Conservation (phyloP, 2,329 filamentous ascomycete genomes). For the Talaromyces piceae region DNA sequence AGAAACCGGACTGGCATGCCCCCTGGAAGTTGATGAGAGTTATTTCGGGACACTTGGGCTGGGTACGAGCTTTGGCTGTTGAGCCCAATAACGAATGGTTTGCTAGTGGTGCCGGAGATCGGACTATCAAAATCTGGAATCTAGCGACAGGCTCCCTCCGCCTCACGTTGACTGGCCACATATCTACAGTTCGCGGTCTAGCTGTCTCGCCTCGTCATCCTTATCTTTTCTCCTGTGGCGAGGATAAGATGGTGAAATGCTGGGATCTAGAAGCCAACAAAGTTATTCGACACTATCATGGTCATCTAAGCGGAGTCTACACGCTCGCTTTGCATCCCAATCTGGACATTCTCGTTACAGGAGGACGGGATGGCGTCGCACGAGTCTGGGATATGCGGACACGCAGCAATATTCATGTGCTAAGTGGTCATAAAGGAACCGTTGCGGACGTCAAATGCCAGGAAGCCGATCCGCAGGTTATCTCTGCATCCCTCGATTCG, state of each 20-base stretch:
- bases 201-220: slow-evolving; percentile 90
- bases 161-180: slow-evolving; percentile 86
- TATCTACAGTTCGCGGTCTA: slow-evolving; percentile 83
- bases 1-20: slow-evolving; percentile 89
- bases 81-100: slow-evolving; percentile 98
- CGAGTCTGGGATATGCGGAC: slow-evolving; percentile 99
- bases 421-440: slow-evolving; percentile 83
- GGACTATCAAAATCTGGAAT: slow-evolving; percentile 99
- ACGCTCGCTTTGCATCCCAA: slow-evolving; percentile 89
- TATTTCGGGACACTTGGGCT: slow-evolving; percentile 91
- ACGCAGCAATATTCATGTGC: slow-evolving; percentile 87
- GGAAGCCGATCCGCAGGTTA: slow-evolving; percentile 92
- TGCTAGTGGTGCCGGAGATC: slow-evolving; percentile 85
- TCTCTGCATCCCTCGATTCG: slow-evolving; percentile 84
- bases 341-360: slow-evolving; percentile 88
- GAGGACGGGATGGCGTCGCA: slow-evolving; percentile 87
- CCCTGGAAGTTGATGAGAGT: slow-evolving; percentile 99
- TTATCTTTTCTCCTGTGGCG: slow-evolving; percentile 94
- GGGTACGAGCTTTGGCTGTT: slow-evolving; percentile 82
- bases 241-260: slow-evolving; percentile 99
- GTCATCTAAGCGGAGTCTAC: slow-evolving; percentile 93
- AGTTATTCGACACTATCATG: slow-evolving; percentile 95
- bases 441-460: slow-evolving; percentile 86
- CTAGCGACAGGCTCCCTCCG: slow-evolving; percentile 76
- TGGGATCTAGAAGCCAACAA: slow-evolving; percentile 99